Conservation (phyloP, 805 yeast genomes). For the Schwanniomyces polymorphus region DNA sequence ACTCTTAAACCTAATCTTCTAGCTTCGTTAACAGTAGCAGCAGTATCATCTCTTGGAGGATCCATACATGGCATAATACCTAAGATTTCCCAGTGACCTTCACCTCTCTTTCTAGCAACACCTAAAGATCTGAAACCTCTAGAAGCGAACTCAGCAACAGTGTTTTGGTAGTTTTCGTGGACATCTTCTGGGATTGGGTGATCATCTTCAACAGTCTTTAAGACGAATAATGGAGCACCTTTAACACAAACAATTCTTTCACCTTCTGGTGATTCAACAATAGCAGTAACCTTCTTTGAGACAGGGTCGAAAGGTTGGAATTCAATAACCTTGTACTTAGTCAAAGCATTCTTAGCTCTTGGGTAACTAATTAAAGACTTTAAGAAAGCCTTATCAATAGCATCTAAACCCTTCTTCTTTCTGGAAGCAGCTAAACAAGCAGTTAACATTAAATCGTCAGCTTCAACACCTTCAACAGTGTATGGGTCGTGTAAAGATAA, state of each 20-base stretch:
- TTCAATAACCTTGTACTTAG: slow-evolving; percentile 91
- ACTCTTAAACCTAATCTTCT: slow-evolving; percentile 88
- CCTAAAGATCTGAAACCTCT: slow-evolving; percentile 98
- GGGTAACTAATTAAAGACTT: slow-evolving; percentile 87
- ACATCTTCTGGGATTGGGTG: slow-evolving; percentile 94
- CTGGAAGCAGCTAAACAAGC: slow-evolving; percentile 97
- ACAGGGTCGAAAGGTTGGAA: slow-evolving; percentile 98
- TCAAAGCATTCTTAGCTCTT: slow-evolving; percentile 87
- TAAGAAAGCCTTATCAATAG: slow-evolving; percentile 95
- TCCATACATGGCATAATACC: slow-evolving; percentile 99
- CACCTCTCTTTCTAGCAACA: slow-evolving; percentile 98
- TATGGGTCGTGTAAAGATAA: slow-evolving; percentile 94
- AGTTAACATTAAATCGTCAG: slow-evolving; percentile 94
- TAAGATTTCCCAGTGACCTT: slow-evolving; percentile 96
- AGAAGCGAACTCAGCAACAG: slow-evolving; percentile 96
- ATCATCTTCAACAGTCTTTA: slow-evolving; percentile 95
- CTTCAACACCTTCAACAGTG: slow-evolving; percentile 96
- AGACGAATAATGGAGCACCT: slow-evolving; percentile 97
- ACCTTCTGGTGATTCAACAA: slow-evolving; percentile 94
- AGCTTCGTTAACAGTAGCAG: slow-evolving; percentile 90
- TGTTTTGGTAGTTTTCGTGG: slow-evolving; percentile 92
- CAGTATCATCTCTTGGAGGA: slow-evolving; percentile 99
- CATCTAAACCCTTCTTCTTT: slow-evolving; percentile 97
- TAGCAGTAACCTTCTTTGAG: slow-evolving; percentile 92
- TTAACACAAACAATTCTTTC: slow-evolving; percentile 94